A percentile compares a stretch with the other conserved stretches of the same genome.
These are phyloP conservation scores for Mycena epipterygia DNA, from an alignment of 768 basidiomycete species.

Conservation along the genomic window DNA sequence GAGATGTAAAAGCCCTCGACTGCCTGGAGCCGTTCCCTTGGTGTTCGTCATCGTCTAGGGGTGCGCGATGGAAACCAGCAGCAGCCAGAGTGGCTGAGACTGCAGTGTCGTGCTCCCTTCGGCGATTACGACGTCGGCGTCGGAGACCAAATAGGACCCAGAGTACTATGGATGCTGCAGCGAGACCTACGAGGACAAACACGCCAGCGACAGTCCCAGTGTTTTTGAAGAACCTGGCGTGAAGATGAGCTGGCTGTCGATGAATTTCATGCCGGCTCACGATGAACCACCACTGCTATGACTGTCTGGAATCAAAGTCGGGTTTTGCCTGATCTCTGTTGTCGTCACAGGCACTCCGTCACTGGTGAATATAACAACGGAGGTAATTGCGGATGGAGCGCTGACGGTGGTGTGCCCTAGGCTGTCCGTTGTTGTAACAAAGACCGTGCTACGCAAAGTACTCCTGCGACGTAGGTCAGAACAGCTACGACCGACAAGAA, in stretches of 20 bases:
- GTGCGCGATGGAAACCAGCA: constrained; percentile 76
- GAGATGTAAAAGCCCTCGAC: constrained; percentile 44
- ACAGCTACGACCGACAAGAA: not conserved
- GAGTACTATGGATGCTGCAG: constrained; percentile 74
- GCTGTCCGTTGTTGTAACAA: constrained; percentile 72
- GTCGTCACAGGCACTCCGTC: constrained; percentile 69
- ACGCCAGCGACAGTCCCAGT: constrained; percentile 94
- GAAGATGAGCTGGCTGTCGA: constrained; percentile 2
- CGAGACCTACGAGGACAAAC: constrained; percentile 91
- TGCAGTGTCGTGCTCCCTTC: constrained; percentile 77
- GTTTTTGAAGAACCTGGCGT: constrained; percentile 86
- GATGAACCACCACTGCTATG: constrained; percentile 55
- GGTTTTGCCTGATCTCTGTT: constrained; percentile 77
- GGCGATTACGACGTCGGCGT: constrained; percentile 70
- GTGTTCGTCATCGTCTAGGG: constrained; percentile 77
- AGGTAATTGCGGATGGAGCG: constrained; percentile 71
- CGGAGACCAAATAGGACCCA: constrained; percentile 81
- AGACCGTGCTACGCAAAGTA: constrained; percentile 66
- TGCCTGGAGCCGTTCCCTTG: constrained; percentile 42
- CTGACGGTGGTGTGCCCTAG: constrained; percentile 62
- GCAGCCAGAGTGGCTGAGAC: constrained; percentile 82
- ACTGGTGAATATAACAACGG: constrained; percentile 66
- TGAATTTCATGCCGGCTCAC: constrained; percentile 54
- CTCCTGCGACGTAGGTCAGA: constrained; percentile 54
- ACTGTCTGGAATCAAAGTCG: constrained; percentile 72